These are phyloP conservation scores for Phaeoacremonium minimum DNA, from an alignment of 2,329 filamentous ascomycete genomes.

Conservation along the genomic window DNA sequence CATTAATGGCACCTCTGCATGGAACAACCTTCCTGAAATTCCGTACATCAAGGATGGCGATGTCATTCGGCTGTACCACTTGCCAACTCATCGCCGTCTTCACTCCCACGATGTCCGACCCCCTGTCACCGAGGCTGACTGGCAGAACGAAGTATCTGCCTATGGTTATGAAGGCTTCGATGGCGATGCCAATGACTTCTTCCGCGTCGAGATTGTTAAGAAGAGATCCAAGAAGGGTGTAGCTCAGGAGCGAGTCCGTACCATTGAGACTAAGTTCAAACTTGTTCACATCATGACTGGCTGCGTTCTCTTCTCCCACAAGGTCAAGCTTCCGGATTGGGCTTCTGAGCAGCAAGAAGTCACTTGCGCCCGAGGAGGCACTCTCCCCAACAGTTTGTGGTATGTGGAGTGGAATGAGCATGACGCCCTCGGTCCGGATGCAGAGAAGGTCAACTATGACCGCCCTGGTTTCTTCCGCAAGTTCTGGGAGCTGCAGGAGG, in stretches of 20 bases:
- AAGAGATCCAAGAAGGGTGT: slow-evolving; percentile 73
- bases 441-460: slow-evolving; percentile 94
- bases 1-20: slow-evolving; percentile 77
- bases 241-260: slow-evolving; percentile 81
- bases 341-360: slow-evolving; percentile 98
- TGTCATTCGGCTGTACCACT: slow-evolving; percentile 79
- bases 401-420: slow-evolving; percentile 92
- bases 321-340: slow-evolving; percentile 98
- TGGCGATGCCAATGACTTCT: slow-evolving; percentile 93
- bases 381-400: slow-evolving; percentile 94
- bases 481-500: slow-evolving; percentile 93
- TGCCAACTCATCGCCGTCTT: slow-evolving; percentile 77
- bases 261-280: slow-evolving; percentile 95
- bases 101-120: slow-evolving; percentile 94
- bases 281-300: slow-evolving; percentile 96
- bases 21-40: slow-evolving; percentile 68
- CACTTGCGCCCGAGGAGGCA: slow-evolving; percentile 89
- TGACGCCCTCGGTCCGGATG: slow-evolving; percentile 65
- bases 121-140: slow-evolving; percentile 81
- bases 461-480: slow-evolving; percentile 95
- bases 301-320: slow-evolving; percentile 95
- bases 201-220: slow-evolving; percentile 92
- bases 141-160: slow-evolving; percentile 94
- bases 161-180: slow-evolving; percentile 97
- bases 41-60: slow-evolving; percentile 74